Evolutionary conservation across 78 protist genomes (phyloP), one percentile per base, ranked within the genome.

Genomic region (Neovahlkampfia damariscottae): DNA sequence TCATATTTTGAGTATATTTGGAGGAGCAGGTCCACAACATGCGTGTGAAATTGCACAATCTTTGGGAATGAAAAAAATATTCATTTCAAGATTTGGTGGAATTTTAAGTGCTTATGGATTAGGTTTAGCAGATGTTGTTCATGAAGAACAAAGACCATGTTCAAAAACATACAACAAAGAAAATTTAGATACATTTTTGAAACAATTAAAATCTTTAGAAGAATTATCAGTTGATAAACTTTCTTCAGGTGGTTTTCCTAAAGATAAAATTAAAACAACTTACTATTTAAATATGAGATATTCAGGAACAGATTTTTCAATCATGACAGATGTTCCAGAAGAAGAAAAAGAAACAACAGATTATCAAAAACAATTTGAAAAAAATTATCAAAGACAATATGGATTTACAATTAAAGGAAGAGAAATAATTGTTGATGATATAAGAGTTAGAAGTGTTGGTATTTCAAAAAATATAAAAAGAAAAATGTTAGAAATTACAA

Each of bases 21-120:
- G 98, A 31, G 98, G 98, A 8, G 98, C 98, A 0, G 98, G 95
- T 2, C 93, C 91, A 3, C 97, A 91, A 71, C 97, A 91, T 78
- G 95, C 97, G 0, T 94, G 98, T 70, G 90, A 89, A 9, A 72
- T 94, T 8, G 98, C 98, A 7, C 72, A 84, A 27, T 8, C 74
- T 3, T 72, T 94, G 1, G 89, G 94, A 27, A 93, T 94, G 90
- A 34, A 71, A n/a, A 39, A 40, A 34, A 84, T 93, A 4, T 76
- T 84, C 50, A 74, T 94, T 7, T 95, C 89, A 39, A 38, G 85
- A 59, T 73, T 77, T 85, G 40, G 91, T 38, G 90, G 94, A 68
- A 85, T 93, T 35, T 80, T 94, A 7, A 59, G 83, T 1, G 98
- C 98, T 6, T 80, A 79, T 40, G 98, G 98, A 28, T 8, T 94